These are phyloP conservation scores for Kwoniella newhampshirensis DNA, from an alignment of 768 basidiomycete species.

Conservation along the genomic window DNA sequence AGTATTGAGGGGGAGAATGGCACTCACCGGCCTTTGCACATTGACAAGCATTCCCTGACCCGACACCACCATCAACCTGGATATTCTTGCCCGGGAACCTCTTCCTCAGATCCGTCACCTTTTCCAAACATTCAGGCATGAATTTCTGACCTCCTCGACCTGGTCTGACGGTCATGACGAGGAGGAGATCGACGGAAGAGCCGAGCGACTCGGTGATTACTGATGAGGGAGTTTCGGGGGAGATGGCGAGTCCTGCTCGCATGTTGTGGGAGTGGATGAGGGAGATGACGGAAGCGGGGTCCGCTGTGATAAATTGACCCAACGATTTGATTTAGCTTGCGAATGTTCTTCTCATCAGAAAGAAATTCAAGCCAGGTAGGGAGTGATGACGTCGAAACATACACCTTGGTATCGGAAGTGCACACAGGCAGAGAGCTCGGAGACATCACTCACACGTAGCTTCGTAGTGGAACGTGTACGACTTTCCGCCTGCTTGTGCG, in stretches of 20 bases:
- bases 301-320: conserved; percentile 7
- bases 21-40: conserved; percentile 83
- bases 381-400: too few relatives aligned
- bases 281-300: conserved; percentile 65
- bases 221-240: conserved; percentile 85
- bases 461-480: conserved; percentile 97
- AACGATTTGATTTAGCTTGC: not conserved
- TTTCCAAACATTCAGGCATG: conserved; percentile 84
- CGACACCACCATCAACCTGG: conserved; percentile 98
- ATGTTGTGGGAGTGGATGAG: conserved; percentile 79
- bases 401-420: not conserved
- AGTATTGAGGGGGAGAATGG: too few relatives aligned
- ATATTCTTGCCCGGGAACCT: conserved; percentile 94
- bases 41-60: conserved; percentile 77
- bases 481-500: conserved; percentile 87
- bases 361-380: too few relatives aligned
- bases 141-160: conserved; percentile 97
- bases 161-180: conserved; percentile 98
- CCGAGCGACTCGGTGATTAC: conserved; percentile 84
- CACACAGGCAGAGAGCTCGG: not conserved
- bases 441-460: conserved; percentile 67
- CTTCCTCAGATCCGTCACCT: conserved; percentile 82
- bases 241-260: conserved; percentile 95
- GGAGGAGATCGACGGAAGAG: conserved; percentile 83
- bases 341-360: too few relatives aligned